Evolutionary conservation across 192 early-diverging fungal species (phyloP), one percentile per base, ranked within the genome.

Genomic region (Linnemannia schmuckeri): DNA sequence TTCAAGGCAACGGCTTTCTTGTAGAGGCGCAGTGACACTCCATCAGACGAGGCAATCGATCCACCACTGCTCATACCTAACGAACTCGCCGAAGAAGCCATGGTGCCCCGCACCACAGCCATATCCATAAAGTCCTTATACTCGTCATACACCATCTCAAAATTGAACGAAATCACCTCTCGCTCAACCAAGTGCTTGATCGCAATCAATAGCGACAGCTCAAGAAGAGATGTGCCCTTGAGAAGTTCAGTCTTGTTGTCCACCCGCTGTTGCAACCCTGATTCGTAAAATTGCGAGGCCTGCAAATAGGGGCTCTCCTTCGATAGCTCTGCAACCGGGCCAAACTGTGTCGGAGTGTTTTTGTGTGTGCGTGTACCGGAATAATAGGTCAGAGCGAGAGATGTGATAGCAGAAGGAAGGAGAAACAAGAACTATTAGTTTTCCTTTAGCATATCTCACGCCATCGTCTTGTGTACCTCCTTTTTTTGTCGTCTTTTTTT

Each of bases 91-190:
- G 74, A 66, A 12, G 82, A 78, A 33, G 80, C 84, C 61, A 33
- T 66, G 30, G 61, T 66, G 73, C 90, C 94, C 55, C 88, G 91
- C 37, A 81, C 88, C 44, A 89, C 87, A 4, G 90, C 85, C 73
- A 87, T 88, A 42, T 90, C 92, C 95, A 95, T 94, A 82, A 98
- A 96, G 0, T 95, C 93, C 76, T 95, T 94, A 91, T 97, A 98
- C 89, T 96, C 96, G 79, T 98, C 95, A 82, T 97, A 97, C 7
- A 97, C 93, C 96, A 99, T 98, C 85, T 96, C 96, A 91, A 99
- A 99, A 77, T 97, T 99, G 82, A 97, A 98, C 30, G 90, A 88
- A 69, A 80, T 80, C n/a, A 90, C 93, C 63, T 95, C 94, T 30
- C 92, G 91, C 15, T 92, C 90, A 27, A 95, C 83, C 54, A 96